phyloP scores from a whole-genome alignment of 169 alveolate genomes.

The Perkinsus chesapeaki region DNA sequence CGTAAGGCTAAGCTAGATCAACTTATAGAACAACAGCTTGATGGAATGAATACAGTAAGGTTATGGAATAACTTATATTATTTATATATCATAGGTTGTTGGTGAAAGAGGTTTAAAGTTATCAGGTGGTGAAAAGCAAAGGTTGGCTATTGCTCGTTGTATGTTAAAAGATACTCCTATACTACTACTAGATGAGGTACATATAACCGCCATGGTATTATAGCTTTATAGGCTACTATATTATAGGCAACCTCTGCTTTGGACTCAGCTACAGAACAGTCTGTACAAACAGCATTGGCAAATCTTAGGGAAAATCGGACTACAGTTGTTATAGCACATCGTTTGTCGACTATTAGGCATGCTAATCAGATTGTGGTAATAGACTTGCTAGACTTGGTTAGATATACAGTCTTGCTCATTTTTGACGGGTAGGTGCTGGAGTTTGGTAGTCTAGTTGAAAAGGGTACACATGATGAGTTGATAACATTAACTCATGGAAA shows the following conservation, averaged over 20 bases:
- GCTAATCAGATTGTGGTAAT: slow-evolving; percentile 39
- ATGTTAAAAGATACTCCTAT: slow-evolving; percentile 85
- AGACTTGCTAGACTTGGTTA: no score
- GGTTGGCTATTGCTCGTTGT: slow-evolving; percentile 95
- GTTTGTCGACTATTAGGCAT: slow-evolving; percentile 68
- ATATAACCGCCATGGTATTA: neutral
- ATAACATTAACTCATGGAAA: neutral
- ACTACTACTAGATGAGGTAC: slow-evolving; percentile 83
- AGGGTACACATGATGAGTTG: slow-evolving; percentile 36
- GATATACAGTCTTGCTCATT: no score
- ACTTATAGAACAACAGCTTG: slow-evolving; percentile 28
- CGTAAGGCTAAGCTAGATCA: slow-evolving; percentile 1
- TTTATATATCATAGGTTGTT: neutral
- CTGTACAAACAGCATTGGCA: slow-evolving; percentile 54
- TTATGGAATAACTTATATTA: neutral
- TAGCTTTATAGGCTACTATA: neutral
- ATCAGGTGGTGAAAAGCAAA: slow-evolving; percentile 97
- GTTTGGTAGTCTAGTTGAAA: slow-evolving; percentile 39
- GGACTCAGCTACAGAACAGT: slow-evolving; percentile 76
- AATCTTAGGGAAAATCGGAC: slow-evolving; percentile 60
- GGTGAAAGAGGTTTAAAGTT: slow-evolving; percentile 93
- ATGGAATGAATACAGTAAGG: slow-evolving; percentile 40
- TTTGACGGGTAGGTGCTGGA: slow-evolving; percentile 13
- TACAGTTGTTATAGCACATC: slow-evolving; percentile 78
- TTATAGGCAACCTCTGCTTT: slow-evolving; percentile 86